Evolutionary conservation across 345 rosid genomes (phyloP).

Genomic region (Pistacia integerrima): DNA sequence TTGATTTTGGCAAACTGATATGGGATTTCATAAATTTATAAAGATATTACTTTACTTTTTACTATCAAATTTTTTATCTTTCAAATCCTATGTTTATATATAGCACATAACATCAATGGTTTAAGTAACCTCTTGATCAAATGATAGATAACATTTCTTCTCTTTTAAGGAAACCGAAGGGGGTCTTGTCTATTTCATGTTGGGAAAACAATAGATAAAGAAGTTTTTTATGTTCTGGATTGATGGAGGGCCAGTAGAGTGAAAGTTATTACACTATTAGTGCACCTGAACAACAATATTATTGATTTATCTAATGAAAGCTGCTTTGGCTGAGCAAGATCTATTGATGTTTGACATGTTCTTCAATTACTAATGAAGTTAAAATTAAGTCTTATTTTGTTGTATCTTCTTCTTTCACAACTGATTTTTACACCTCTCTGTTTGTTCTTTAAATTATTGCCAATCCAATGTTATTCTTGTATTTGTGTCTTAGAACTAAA

Average conservation of each 20-base stretch:
- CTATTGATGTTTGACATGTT: background rate
- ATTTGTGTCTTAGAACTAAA: background rate
- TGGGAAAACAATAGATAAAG: background rate
- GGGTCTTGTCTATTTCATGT: background rate
- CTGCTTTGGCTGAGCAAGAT: background rate
- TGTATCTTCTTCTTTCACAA: background rate
- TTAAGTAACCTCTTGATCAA: conserved; percentile 9
- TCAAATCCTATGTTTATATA: background rate
- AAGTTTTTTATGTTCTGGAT: background rate
- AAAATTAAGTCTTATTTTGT: too few relatives aligned
- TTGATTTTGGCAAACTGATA: conserved; percentile 2
- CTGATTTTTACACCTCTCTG: too few relatives aligned
- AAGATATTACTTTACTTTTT: background rate
- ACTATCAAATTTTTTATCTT: background rate
- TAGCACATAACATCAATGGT: background rate
- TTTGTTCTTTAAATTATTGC: background rate
- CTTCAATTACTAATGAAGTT: background rate
- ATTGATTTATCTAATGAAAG: background rate
- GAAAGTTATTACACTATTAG: background rate
- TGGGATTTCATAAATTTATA: background rate
- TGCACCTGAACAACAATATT: background rate
- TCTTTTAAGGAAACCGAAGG: background rate
- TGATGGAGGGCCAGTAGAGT: background rate
- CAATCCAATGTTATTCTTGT: background rate
- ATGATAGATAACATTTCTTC: background rate